A percentile compares a stretch with the other conserved stretches of the same genome.
Conservation (phyloP, 31 red algal species). For the Odonthalia washingtoniensis region DNA sequence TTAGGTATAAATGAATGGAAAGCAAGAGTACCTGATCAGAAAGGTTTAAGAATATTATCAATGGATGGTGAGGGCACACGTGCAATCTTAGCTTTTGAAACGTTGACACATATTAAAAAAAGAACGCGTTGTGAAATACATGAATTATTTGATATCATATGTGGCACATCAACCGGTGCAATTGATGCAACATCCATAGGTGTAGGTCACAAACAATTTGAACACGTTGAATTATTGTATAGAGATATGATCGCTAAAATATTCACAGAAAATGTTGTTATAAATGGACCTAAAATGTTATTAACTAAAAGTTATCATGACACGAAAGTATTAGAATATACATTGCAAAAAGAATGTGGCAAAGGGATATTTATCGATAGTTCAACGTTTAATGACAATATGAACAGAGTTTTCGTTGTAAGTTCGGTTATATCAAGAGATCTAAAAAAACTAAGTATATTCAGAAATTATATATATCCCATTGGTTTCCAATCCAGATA, state of each 20-base stretch:
- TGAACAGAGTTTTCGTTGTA: constrained; percentile 96
- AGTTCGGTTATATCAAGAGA: constrained; percentile 86
- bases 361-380: constrained; percentile 81
- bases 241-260: constrained; percentile 95
- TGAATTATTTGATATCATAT: constrained; percentile 96
- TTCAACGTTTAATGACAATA: no score
- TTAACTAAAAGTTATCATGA: constrained; percentile 89
- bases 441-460: constrained; percentile 85
- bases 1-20: constrained; percentile 89
- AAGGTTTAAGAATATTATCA: constrained; percentile 84
- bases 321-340: constrained; percentile 80
- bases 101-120: no score
- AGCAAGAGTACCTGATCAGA: constrained; percentile 90
- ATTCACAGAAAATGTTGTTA: constrained; percentile 83
- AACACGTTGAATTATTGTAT: constrained; percentile 92
- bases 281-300: constrained; percentile 90
- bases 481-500: constrained; percentile 76
- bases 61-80: constrained; percentile 95
- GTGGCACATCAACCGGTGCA: constrained; percentile 90
- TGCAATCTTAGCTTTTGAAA: constrained; percentile 94
- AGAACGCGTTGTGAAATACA: constrained; percentile 88
- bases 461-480: constrained; percentile 94
- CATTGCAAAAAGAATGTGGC: constrained; percentile 86
- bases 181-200: constrained; percentile 90
- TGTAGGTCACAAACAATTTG: constrained; percentile 76